Evolutionary conservation across 495 filamentous ascomycete species (phyloP).

Genomic region (Collariella sp.): DNA sequence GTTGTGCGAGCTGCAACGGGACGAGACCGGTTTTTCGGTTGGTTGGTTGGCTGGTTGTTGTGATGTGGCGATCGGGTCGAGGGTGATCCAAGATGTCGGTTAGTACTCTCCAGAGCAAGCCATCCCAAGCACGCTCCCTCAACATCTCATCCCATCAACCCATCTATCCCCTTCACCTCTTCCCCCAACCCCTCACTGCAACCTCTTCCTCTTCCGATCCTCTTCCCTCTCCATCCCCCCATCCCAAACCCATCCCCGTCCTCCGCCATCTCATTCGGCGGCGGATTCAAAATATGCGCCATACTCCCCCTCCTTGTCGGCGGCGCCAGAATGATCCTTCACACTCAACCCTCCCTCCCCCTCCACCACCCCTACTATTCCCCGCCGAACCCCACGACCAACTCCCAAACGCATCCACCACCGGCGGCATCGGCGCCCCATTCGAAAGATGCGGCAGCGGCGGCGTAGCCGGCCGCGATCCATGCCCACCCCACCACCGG

Average conservation of each 20-base stretch:
- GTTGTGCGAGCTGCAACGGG: too few species aligned
- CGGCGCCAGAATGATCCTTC: conserved; percentile 47
- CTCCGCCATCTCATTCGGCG: conserved; percentile 37
- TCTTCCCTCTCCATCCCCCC: conserved; percentile 33
- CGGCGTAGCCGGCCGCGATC: conserved; percentile 68
- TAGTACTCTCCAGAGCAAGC: too few species aligned
- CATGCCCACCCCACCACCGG: conserved; percentile 36
- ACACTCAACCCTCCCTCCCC: too few species aligned
- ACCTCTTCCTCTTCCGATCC: conserved; percentile 73
- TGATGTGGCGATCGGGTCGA: too few species aligned
- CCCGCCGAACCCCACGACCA: conserved; percentile 48
- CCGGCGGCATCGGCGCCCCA: conserved; percentile 19
- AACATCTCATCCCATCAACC: too few species aligned
- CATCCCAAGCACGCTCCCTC: too few species aligned
- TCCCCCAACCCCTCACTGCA: conserved; percentile 29
- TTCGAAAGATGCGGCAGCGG: conserved; percentile 43
- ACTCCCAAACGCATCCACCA: conserved; percentile 38
- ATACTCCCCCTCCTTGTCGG: conserved; percentile 50
- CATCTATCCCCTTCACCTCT: too few species aligned
- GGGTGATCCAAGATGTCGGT: too few species aligned
- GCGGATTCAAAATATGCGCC: conserved; percentile 66
- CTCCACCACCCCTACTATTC: conserved; percentile 33
- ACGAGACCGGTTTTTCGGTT: too few species aligned
- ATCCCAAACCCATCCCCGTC: conserved; percentile 22
- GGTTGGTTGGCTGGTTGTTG: too few species aligned